A percentile compares a stretch with the other conserved stretches of the same genome.
Conservation (phyloP, 2,329 filamentous ascomycete species). For the Chaetoscypha palmicola region DNA sequence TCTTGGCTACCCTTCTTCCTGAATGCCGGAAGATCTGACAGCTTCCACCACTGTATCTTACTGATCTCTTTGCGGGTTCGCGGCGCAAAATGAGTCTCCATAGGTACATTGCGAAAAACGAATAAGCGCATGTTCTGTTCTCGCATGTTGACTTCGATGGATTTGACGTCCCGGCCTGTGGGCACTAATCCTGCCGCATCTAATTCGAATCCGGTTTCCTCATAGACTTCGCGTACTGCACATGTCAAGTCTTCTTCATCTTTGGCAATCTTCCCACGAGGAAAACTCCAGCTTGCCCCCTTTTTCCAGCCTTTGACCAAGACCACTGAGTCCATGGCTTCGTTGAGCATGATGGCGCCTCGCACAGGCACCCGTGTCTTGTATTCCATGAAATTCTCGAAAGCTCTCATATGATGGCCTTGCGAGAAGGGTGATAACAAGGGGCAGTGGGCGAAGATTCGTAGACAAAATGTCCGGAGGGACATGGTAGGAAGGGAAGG, state of each 20-base stretch:
- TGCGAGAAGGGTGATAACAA: constrained; percentile 74
- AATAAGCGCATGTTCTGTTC: constrained; percentile 92
- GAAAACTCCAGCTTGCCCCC: constrained; percentile 92
- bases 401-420: constrained; percentile 73
- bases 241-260: constrained; percentile 92
- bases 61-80: constrained; percentile 95
- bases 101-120: constrained; percentile 81
- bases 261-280: constrained; percentile 95
- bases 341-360: constrained; percentile 87
- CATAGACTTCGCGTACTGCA: constrained; percentile 87
- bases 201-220: constrained; percentile 90
- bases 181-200: constrained; percentile 68
- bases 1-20: constrained; percentile 55
- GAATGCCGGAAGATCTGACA: constrained; percentile 80
- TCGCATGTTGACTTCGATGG: constrained; percentile 81
- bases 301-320: constrained; percentile 99
- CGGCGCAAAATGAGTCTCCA: constrained; percentile 81
- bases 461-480: constrained; percentile 76
- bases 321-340: constrained; percentile 88
- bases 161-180: constrained; percentile 65
- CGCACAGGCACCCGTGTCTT: constrained; percentile 91
- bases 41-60: constrained; percentile 89
- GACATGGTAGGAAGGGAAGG: constrained; percentile 77
- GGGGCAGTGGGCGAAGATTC: constrained; percentile 91
- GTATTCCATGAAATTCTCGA: constrained; percentile 87